phyloP scores from a whole-genome alignment of 169 alveolate genomes.

The Cryptosporidium parvum region DNA sequence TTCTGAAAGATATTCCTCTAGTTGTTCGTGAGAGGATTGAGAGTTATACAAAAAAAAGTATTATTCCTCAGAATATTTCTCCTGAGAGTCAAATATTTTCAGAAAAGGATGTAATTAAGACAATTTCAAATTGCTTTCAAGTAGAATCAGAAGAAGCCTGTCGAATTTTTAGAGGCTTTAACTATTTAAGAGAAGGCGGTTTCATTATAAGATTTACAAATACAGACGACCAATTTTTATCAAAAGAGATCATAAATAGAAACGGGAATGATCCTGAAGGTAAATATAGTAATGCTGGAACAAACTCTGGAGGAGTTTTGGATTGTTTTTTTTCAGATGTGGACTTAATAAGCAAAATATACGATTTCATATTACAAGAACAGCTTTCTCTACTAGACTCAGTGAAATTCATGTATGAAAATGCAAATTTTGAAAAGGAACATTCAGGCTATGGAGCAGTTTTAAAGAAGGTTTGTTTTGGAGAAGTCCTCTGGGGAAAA shows the following conservation, averaged over 20 bases:
- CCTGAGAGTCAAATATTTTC: background rate
- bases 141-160: background rate
- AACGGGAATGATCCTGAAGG: background rate
- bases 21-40: conserved; percentile 26
- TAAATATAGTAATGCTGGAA: background rate
- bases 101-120: conserved; percentile 12
- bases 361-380: conserved; percentile 57
- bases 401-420: conserved; percentile 58
- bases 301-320: conserved; percentile 5
- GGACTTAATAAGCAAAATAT: conserved; percentile 35
- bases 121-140: conserved; percentile 18
- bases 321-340: conserved; percentile 30
- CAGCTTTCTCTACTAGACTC: conserved; percentile 32
- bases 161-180: conserved; percentile 42
- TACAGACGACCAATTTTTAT: conserved; percentile 13
- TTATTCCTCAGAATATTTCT: conserved; percentile 23
- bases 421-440: conserved; percentile 40
- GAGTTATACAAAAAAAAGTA: background rate
- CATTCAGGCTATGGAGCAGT: conserved; percentile 17
- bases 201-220: conserved; percentile 43
- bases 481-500: conserved; percentile 9
- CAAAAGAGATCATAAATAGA: background rate
- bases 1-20: conserved; percentile 33
- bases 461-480: conserved; percentile 25
- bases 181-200: conserved; percentile 28